Evolutionary conservation across 306 rosid genomes (phyloP), one percentile per base, ranked within the genome.

Genomic region (Senna tora): DNA sequence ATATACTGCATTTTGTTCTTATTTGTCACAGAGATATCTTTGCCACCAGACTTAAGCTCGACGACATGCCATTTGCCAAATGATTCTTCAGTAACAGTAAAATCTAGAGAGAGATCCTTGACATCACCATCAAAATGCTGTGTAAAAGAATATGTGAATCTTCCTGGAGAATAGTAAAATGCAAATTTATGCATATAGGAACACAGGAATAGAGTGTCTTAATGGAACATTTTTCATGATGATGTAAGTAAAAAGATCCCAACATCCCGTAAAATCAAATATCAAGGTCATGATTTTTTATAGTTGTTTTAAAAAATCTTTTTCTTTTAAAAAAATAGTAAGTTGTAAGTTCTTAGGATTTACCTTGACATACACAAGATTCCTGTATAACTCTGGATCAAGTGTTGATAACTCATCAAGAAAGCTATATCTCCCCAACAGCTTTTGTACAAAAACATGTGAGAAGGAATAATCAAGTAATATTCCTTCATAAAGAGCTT

Each of bases 401-500:
- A 94, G 97, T 51, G 98, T 91, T 73, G 98, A 94, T 76, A 94
- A 80, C 63, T 94, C 98, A 79, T 87, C 98, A 72, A 94, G 92
- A 75, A 89, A 94, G 87, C 96, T 94, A 86, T 94, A 94, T 30
- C 98, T 87, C 17, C 98, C 98, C 79, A 94, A 81, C 67, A 94
- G 80, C 87, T 94, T 94, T 73, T 94, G 97, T 46, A 89, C 91
- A 82, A 94, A 89, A 75, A 91, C 96, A 75, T 86, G 97, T 4
- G 97, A 91, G 85, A 94, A 94, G 63, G 98, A 91, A 85, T 94
- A 94, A 74, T 94, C 97, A 55, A 89, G 92, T 84, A 94, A 84
- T 78, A 94, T 91, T 75, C 97, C 99, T 85, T 94, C 99, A 79
- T 94, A 94, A 32, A 94, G 90, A 79, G 98, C 97, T 90, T 94